Conservation (phyloP, 352 stramenopile species). For the Phytophthora fragariae region DNA sequence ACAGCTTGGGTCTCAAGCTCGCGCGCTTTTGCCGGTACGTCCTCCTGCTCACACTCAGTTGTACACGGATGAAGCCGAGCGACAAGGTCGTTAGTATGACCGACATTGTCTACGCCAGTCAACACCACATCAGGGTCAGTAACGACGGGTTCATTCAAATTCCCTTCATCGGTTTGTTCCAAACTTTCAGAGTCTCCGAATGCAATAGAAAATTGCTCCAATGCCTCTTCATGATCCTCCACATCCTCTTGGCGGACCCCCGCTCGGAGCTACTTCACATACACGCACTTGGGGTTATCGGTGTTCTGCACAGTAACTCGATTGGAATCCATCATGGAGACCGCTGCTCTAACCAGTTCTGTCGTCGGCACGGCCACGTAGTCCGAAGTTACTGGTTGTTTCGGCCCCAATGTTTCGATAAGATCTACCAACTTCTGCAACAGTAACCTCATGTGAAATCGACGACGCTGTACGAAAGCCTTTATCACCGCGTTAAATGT, state of each 20-base stretch:
- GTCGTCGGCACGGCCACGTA: background rate
- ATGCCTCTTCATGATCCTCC: background rate
- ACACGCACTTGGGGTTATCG: background rate
- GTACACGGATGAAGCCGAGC: too few species aligned
- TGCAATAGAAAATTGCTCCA: background rate
- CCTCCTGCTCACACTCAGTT: background rate
- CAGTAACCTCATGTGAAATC: background rate
- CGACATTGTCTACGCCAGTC: too few species aligned
- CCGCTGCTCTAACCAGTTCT: background rate
- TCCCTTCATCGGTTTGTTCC: too few species aligned
- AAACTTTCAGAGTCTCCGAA: background rate
- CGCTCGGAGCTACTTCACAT: background rate
- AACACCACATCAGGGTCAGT: too few species aligned
- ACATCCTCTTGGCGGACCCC: too few species aligned
- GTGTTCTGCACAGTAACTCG: background rate
- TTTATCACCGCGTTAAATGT: background rate
- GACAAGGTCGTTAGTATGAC: too few species aligned
- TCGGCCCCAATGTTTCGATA: background rate
- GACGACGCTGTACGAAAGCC: background rate
- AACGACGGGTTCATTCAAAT: too few species aligned
- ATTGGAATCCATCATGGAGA: background rate
- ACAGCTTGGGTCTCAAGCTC: background rate
- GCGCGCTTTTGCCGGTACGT: background rate
- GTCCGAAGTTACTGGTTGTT: background rate
- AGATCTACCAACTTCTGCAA: background rate